These are phyloP conservation scores for Fusarium pseudocircinatum DNA, from an alignment of 2,329 filamentous ascomycete species.

Conservation along the genomic window DNA sequence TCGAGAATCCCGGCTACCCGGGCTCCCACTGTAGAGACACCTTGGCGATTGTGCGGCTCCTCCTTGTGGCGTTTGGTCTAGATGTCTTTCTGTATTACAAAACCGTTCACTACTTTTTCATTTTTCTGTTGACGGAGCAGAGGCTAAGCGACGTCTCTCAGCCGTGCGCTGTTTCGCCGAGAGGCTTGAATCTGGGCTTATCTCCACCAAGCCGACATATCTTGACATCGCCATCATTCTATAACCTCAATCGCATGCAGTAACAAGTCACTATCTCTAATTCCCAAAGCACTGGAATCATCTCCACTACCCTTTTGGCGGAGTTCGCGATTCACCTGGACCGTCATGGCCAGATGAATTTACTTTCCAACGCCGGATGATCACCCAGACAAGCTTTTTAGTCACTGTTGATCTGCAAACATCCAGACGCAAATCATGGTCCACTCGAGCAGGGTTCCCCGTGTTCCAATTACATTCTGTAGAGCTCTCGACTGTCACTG, in stretches of 20 bases:
- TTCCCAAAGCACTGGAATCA: too few species aligned
- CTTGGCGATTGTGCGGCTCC: not conserved
- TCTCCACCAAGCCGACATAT: not conserved
- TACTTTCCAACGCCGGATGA: not conserved
- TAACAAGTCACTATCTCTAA: not conserved
- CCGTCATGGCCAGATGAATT: not conserved
- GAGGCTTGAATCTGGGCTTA: not conserved
- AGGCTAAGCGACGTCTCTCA: not conserved
- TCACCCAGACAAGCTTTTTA: slow-evolving; percentile 1
- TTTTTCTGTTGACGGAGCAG: too few species aligned
- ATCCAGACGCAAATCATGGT: not conserved
- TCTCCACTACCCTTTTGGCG: too few species aligned
- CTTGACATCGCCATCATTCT: not conserved
- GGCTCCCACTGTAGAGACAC: not conserved
- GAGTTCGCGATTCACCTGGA: not conserved
- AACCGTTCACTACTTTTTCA: not conserved
- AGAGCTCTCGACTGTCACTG: not conserved
- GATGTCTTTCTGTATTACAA: not conserved
- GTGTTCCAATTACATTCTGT: not conserved
- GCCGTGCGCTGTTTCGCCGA: not conserved
- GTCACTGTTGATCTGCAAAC: not conserved
- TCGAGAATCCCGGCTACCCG: not conserved
- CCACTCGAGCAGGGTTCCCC: not conserved
- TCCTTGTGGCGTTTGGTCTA: not conserved
- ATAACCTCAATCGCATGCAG: not conserved